Conservation (phyloP, 345 rosid genomes). For the Reutealis trisperma region DNA sequence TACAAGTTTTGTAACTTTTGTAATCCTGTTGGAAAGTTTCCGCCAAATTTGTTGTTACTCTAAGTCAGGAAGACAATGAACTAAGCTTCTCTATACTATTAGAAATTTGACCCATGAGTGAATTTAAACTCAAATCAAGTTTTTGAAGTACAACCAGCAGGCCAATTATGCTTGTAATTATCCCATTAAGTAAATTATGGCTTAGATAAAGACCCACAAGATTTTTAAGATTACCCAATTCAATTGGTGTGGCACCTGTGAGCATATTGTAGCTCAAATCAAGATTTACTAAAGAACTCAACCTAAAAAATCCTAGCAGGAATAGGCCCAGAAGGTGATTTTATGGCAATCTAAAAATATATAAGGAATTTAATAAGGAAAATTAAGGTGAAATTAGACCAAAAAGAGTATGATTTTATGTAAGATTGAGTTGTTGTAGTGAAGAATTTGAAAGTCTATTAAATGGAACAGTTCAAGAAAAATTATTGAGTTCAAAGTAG, state of each 20-base stretch:
- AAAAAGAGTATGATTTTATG: conserved; percentile 71
- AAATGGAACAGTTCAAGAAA: conserved; percentile 65
- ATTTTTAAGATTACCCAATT: conserved; percentile 57
- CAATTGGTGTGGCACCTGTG: conserved; percentile 56
- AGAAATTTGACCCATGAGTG: conserved; percentile 58
- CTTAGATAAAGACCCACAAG: conserved; percentile 78
- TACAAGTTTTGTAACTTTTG: conserved; percentile 59
- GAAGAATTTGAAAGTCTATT: conserved; percentile 46
- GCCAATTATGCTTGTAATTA: conserved; percentile 60
- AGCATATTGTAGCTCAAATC: conserved; percentile 79
- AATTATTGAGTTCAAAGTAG: conserved; percentile 32
- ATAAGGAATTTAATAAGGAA: conserved; percentile 58
- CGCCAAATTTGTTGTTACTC: conserved; percentile 66
- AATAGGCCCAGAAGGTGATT: conserved; percentile 65
- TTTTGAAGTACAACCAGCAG: conserved; percentile 72
- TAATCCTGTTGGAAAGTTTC: conserved; percentile 60
- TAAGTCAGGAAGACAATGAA: conserved; percentile 55
- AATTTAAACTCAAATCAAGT: conserved; percentile 82
- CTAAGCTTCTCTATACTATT: conserved; percentile 51
- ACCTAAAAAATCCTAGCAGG: conserved; percentile 43
- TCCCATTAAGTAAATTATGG: conserved; percentile 62
- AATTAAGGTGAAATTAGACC: conserved; percentile 71
- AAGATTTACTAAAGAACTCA: conserved; percentile 59
- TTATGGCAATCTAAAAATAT: conserved; percentile 76
- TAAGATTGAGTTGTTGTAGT: conserved; percentile 77